Percentiles rank a stretch among this genome's conserved stretches.
Evolutionary conservation across 1,284 basidiomycete genomes (phyloP).

Genomic region (Cutaneotrichosporon sp.): DNA sequence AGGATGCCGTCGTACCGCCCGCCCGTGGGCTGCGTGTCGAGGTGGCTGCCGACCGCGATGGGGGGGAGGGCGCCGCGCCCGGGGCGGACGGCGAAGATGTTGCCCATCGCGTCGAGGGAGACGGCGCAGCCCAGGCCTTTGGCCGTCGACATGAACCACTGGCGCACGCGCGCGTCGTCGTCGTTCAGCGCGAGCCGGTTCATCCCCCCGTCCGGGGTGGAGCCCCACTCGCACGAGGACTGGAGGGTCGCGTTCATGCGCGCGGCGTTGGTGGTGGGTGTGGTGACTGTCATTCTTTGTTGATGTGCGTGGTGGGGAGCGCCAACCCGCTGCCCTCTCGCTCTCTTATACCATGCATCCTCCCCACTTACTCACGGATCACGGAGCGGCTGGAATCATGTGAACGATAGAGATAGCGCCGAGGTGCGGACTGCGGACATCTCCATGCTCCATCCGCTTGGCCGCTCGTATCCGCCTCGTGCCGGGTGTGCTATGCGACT

Average conservation of each 20-base stretch:
- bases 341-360: too few relatives aligned
- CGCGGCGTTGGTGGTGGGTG: constrained; percentile 20
- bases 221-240: constrained; percentile 40
- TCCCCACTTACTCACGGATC: too few relatives aligned
- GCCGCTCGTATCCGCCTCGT: not conserved
- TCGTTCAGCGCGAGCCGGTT: constrained; percentile 38
- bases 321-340: too few relatives aligned
- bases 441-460: too few relatives aligned
- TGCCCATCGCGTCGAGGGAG: constrained; percentile 41
- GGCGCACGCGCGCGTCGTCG: constrained; percentile 37
- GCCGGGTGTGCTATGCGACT: not conserved
- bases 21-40: constrained; percentile 41
- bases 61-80: constrained; percentile 29
- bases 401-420: too few relatives aligned
- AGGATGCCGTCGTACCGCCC: constrained; percentile 43
- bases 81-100: constrained; percentile 42
- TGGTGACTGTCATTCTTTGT: constrained; percentile 8
- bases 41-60: constrained; percentile 36
- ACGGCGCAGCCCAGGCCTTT: constrained; percentile 39
- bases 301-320: not conserved
- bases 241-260: constrained; percentile 44
- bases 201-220: constrained; percentile 19
- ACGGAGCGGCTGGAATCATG: too few relatives aligned
- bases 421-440: too few relatives aligned
- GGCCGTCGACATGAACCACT: constrained; percentile 40